phyloP scores from a whole-genome alignment of 768 basidiomycete species.

The Lactarius hengduanensis region DNA sequence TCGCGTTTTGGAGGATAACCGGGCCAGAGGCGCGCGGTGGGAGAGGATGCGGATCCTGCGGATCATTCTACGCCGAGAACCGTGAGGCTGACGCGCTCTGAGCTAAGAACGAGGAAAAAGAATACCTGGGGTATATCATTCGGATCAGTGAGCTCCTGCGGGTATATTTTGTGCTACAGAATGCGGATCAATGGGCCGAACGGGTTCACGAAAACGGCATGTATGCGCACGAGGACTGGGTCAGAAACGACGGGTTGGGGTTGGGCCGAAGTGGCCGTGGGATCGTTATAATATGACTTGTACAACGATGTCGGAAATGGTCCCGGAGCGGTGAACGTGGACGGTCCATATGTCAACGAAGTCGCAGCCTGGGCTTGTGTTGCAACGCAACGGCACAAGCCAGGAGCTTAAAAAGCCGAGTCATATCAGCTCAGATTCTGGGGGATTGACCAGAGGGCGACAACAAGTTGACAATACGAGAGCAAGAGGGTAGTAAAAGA shows the following conservation, averaged over 20 bases:
- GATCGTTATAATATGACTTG: constrained; percentile 65
- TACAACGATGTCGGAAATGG: constrained; percentile 65
- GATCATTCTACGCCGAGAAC: constrained; percentile 44
- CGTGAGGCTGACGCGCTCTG: not conserved
- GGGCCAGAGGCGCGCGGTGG: constrained; percentile 53
- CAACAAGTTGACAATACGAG: not conserved
- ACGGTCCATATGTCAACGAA: constrained; percentile 34
- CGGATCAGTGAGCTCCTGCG: constrained; percentile 62
- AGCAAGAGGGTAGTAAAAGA: not conserved
- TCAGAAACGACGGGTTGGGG: constrained; percentile 78
- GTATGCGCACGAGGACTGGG: constrained; percentile 52
- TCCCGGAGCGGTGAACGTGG: constrained; percentile 59
- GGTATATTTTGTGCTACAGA: constrained; percentile 55
- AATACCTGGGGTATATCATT: constrained; percentile 50
- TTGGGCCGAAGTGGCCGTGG: constrained; percentile 69
- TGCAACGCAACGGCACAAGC: constrained; percentile 17
- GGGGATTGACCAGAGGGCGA: not conserved
- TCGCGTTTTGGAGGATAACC: constrained; percentile 50
- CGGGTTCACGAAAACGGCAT: not conserved
- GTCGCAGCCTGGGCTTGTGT: constrained; percentile 5
- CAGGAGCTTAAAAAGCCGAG: constrained; percentile 5
- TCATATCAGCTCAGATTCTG: constrained; percentile 4
- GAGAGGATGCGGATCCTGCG: constrained; percentile 61
- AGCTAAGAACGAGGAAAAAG: not conserved
- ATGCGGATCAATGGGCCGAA: constrained; percentile 6